Base-by-base conservation (phyloP, 192 early-diverging fungal species). In the Backusella tuberculispora region DNA sequence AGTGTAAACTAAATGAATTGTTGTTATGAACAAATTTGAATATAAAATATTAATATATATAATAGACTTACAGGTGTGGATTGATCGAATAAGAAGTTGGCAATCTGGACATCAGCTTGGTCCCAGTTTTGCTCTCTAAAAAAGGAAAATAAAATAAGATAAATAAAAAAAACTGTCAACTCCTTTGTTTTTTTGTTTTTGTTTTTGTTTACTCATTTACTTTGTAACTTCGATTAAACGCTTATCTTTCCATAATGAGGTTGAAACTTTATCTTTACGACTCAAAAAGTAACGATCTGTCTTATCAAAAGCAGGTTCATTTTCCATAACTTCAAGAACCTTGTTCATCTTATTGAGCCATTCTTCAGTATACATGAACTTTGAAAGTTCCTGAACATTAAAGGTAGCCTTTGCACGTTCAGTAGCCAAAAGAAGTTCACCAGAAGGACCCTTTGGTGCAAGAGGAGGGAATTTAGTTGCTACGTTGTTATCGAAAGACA, bases 361-460 rank as follows among this genome's bases (percentile, higher is more conserved):
- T n/a, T 92, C 84, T 13, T 89, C 78, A 48, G 89, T 90, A 41
- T 92, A 85, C 73, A 95, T 85, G 69, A 91, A 90, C 74, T 80
- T 76, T 68, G 91, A 84, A 76, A 96, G 87, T 21, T 89, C 88
- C 37, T 87, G 70, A 26, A 89, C 81, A 53, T 85, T 79, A 74
- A 96, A 96, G 19, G 83, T 82, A 19, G 91, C 88, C 73, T 83
- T 85, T 34, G 84, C 70, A 64, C 95, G 91, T 80, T 96, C 95
- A 53, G 76, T 71, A 19, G 86, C 83, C 6, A 95, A 85, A 46
- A 87, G 67, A 41, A 84, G 79, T 14, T 67, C 72, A 38, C 88
- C 88, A 50, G 84, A 81, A 40, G 88, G 88, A 37, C 78, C 86
- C 17, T 78, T 79, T 70, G 85, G 83, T 38, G 74, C 78, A 56